Conservation (phyloP, 1,284 basidiomycete genomes). For the Ceratobasidium sp. region DNA sequence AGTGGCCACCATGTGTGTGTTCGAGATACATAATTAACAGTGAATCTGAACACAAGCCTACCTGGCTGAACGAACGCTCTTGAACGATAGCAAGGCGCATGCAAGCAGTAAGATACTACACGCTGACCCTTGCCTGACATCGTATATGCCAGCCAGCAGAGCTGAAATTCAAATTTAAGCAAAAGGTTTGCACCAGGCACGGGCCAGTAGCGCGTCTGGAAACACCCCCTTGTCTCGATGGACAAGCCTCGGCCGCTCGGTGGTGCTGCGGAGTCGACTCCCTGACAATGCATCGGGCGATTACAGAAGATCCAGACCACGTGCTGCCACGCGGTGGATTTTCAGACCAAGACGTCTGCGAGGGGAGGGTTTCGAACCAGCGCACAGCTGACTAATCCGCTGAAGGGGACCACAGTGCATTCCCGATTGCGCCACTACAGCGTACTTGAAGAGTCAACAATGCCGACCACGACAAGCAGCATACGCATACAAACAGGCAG, state of each 20-base stretch:
- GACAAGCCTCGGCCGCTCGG: conserved; percentile 38
- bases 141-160: no score
- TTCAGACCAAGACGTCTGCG: conserved; percentile 48
- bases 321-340: conserved; percentile 44
- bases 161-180: no score
- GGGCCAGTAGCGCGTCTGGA: conserved; percentile 48
- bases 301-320: conserved; percentile 44
- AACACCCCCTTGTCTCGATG: conserved; percentile 47
- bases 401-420: conserved; percentile 45
- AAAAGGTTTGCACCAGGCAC: conserved; percentile 47
- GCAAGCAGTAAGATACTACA: no score
- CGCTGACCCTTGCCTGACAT: no score
- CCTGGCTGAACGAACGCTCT: no score
- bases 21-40: no score
- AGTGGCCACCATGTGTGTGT: no score
- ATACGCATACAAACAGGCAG: no score
- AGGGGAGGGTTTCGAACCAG: conserved; percentile 48
- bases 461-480: no score
- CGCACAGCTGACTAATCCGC: conserved; percentile 47
- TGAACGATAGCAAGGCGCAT: no score
- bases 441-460: conserved; percentile 29
- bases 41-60: no score
- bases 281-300: conserved; percentile 42
- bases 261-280: conserved; percentile 47
- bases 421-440: conserved; percentile 47